A percentile compares a stretch with the other conserved stretches of the same genome.
Evolutionary conservation across 108 stramenopile genomes (phyloP).

Genomic region (Epithemia pelagica): DNA sequence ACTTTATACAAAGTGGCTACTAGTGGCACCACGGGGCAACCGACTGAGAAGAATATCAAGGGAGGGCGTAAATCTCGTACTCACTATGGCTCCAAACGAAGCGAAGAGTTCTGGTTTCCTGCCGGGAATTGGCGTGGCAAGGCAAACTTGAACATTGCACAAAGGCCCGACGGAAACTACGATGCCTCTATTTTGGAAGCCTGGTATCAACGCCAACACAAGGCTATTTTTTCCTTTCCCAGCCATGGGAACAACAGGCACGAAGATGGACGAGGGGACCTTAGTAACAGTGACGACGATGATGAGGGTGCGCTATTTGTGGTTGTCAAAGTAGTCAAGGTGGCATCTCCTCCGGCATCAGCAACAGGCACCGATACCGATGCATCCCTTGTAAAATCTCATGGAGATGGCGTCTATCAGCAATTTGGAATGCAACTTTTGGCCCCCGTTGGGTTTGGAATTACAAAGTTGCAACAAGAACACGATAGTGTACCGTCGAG

Average conservation of each 20-base stretch:
- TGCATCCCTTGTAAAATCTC: constrained; percentile 10
- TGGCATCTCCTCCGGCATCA: not conserved
- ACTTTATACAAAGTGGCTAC: constrained; percentile 43
- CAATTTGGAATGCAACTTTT: constrained; percentile 49
- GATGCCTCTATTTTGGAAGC: constrained; percentile 21
- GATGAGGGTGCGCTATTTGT: constrained; percentile 27
- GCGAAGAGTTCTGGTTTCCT: constrained; percentile 81
- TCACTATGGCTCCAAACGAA: constrained; percentile 53
- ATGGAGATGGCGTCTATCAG: constrained; percentile 18
- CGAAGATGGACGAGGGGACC: constrained; percentile 37
- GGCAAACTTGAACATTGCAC: constrained; percentile 16
- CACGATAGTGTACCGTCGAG: not conserved
- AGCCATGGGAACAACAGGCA: too few species aligned
- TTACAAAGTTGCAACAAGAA: constrained; percentile 34
- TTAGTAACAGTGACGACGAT: constrained; percentile 10
- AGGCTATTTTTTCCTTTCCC: constrained; percentile 75
- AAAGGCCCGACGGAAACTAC: constrained; percentile 14
- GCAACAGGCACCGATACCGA: not conserved
- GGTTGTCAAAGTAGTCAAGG: constrained; percentile 61
- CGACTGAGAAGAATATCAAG: not conserved
- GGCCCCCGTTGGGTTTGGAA: constrained; percentile 60
- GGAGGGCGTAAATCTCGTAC: not conserved
- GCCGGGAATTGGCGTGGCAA: constrained; percentile 62
- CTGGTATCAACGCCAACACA: constrained; percentile 55
- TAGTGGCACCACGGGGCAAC: not conserved